Percentiles rank a stretch among this genome's conserved stretches.
These are phyloP conservation scores for Phlebopus sp. DNA, from an alignment of 1,284 basidiomycete genomes.

Conservation along the genomic window DNA sequence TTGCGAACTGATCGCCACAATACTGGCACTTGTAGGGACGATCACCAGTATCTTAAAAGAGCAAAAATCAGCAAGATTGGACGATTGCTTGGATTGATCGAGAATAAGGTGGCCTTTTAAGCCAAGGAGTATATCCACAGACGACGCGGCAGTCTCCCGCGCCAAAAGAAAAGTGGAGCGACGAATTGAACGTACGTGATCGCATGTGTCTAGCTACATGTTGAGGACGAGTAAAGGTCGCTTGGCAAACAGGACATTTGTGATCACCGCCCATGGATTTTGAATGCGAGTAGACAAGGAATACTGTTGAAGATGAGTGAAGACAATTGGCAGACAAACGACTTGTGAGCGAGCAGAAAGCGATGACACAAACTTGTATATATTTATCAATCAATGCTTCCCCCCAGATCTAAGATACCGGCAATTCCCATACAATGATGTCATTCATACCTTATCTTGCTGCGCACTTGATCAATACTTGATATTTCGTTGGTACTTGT, in stretches of 20 bases:
- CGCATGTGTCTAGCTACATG: constrained; percentile 90
- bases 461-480: neutral
- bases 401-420: constrained; percentile 37
- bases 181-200: constrained; percentile 60
- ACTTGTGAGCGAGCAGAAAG: constrained; percentile 19
- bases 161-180: constrained; percentile 11
- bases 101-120: neutral
- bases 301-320: constrained; percentile 16
- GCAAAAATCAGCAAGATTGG: neutral
- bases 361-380: constrained; percentile 39
- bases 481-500: neutral
- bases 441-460: constrained; percentile 22
- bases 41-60: constrained; percentile 80
- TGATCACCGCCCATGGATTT: constrained; percentile 62
- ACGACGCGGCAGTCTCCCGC: neutral
- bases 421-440: constrained; percentile 29
- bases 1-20: constrained; percentile 86
- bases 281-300: constrained; percentile 9
- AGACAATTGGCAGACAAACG: constrained; percentile 1
- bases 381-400: constrained; percentile 30
- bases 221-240: constrained; percentile 85
- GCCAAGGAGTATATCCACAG: neutral
- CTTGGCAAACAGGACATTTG: constrained; percentile 79
- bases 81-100: neutral
- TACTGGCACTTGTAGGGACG: constrained; percentile 87